Evolutionary conservation across 768 basidiomycete genomes (phyloP), one percentile per base, ranked within the genome.

Genomic region (Rhodotorula paludigena): DNA sequence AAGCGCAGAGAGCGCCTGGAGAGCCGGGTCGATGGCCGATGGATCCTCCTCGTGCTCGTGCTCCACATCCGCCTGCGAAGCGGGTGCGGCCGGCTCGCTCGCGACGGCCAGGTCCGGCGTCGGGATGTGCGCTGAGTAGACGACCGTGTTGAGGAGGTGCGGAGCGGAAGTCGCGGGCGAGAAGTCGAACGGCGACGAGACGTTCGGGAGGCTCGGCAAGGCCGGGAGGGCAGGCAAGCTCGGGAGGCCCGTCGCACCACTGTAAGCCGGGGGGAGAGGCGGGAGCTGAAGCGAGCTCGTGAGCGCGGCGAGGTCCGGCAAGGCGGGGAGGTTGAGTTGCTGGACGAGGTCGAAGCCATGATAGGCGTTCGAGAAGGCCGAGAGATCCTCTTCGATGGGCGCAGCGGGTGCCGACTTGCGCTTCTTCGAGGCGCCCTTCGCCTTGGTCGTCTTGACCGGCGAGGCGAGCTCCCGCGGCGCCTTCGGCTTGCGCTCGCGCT

Each of bases 1-100:
- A 2, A 68, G 42, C n/a, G 49, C 48, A 5, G 66, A 45, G 21
- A 68, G 60, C 20, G 66, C 66, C 32, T 62, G 49, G 28, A 68
- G 48, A 18, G 66, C 56, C n/a, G 61, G 60, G 51, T 68, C 66
- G 35, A 60, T 36, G 2, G 60, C 48, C 36, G 55, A 30, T 10
- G 53, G 6, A 3, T 7, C 3, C 42, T 28, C n/a, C n/a, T n/a
- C n/a, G 35, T 5, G 18, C n/a, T 11, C 25, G 33, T 7, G 10
- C n/a, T 48, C 47, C 2, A 28, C 47, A 14, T 25, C n/a, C 47
- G 47, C 12, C 20, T 11, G 42, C 42, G 42, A 8, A 4, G 16
- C 42, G 42, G 18, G 20, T 8, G 18, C 20, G 41, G 15, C 41
- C 14, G 18, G 20, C 20, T 42, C 42, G 42, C 20, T 21, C 18